Evolutionary conservation across 306 rosid genomes (phyloP).

Genomic region (Begonia loranthoides): DNA sequence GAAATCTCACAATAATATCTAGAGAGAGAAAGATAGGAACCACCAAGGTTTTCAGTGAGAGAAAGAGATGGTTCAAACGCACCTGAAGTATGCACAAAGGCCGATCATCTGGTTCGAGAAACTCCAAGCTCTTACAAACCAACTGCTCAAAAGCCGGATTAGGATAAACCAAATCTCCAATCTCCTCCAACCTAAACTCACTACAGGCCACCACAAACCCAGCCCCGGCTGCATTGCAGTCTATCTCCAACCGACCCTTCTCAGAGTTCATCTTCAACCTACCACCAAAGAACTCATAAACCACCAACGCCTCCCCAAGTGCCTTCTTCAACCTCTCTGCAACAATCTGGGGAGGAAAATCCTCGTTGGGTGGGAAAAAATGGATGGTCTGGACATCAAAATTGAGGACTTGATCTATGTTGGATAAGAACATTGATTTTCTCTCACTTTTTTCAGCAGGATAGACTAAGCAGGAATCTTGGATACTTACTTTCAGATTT

Average conservation of each 20-base stretch:
- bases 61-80: neutral
- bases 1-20: too few species aligned
- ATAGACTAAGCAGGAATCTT: conserved; percentile 22
- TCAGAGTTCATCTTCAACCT: conserved; percentile 29
- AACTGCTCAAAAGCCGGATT: conserved; percentile 55
- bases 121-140: conserved; percentile 28
- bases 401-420: conserved; percentile 63
- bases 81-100: conserved; percentile 59
- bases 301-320: conserved; percentile 30
- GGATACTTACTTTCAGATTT: conserved; percentile 44
- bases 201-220: conserved; percentile 59
- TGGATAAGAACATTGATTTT: conserved; percentile 48
- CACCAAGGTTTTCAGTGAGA: too few species aligned
- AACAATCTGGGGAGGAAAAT: conserved; percentile 22
- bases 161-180: conserved; percentile 58
- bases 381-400: conserved; percentile 56
- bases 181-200: conserved; percentile 30
- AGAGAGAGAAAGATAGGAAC: too few species aligned
- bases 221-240: conserved; percentile 46
- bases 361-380: conserved; percentile 35
- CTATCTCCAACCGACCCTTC: conserved; percentile 42
- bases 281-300: conserved; percentile 51
- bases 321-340: conserved; percentile 28
- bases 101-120: conserved; percentile 24
- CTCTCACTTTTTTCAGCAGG: conserved; percentile 35